Percentiles rank a stretch among this genome's conserved stretches.
Evolutionary conservation across 345 rosid species (phyloP).

Genomic region (Brassica nigra): DNA sequence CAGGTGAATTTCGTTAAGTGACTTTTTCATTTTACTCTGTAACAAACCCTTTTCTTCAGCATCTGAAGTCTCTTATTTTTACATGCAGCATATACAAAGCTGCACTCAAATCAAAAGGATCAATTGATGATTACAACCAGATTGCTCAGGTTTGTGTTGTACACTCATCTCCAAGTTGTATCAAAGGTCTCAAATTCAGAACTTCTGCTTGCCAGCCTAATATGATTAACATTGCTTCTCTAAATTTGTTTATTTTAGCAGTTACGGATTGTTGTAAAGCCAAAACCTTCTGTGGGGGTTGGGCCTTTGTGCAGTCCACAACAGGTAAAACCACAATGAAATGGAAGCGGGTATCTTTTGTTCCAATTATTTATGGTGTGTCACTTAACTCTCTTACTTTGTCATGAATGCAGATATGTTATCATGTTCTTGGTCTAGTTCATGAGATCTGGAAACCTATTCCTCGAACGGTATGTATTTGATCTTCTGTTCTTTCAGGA

Average conservation of each 20-base stretch:
- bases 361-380: slow-evolving; percentile 19
- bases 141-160: slow-evolving; percentile 83
- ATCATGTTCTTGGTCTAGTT: slow-evolving; percentile 92
- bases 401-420: slow-evolving; percentile 78
- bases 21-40: slow-evolving; percentile 25
- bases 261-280: slow-evolving; percentile 90
- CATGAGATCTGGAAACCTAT: slow-evolving; percentile 97
- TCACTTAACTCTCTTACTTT: slow-evolving; percentile 36
- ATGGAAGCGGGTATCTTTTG: slow-evolving; percentile 26
- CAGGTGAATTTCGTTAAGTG: slow-evolving; percentile 55
- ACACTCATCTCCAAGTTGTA: slow-evolving; percentile 27
- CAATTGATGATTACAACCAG: slow-evolving; percentile 85
- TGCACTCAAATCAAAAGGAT: slow-evolving; percentile 80
- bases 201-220: slow-evolving; percentile 4
- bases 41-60: slow-evolving; percentile 13
- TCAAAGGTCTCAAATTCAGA: slow-evolving; percentile 6
- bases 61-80: slow-evolving; percentile 32
- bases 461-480: slow-evolving; percentile 77
- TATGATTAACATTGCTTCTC: slow-evolving; percentile 33
- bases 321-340: slow-evolving; percentile 59
- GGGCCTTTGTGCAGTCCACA: slow-evolving; percentile 88
- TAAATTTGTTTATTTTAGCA: slow-evolving; percentile 47
- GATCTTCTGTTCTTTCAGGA: slow-evolving; percentile 23
- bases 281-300: slow-evolving; percentile 66
- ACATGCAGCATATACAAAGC: slow-evolving; percentile 77